Evolutionary conservation across 768 basidiomycete species (phyloP).

Genomic region (Baorangia bicolor): DNA sequence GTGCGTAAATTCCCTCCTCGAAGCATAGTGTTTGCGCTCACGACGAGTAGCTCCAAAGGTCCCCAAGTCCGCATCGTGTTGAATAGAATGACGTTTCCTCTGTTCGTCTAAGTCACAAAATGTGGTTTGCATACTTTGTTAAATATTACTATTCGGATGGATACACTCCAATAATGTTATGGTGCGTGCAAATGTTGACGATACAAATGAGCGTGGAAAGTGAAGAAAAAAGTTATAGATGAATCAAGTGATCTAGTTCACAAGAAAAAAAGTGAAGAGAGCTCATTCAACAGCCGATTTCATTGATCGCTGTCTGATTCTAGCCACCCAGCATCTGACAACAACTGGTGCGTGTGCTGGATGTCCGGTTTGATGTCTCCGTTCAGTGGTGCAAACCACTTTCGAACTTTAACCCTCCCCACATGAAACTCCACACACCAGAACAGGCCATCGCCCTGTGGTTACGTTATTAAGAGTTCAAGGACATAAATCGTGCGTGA

Average conservation of each 20-base stretch:
- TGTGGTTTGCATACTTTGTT: not conserved
- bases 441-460: slow-evolving; percentile 49
- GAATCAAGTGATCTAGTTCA: not conserved
- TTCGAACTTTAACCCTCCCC: slow-evolving; percentile 42
- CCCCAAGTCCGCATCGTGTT: slow-evolving; percentile 43
- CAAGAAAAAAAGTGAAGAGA: not conserved
- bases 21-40: not conserved
- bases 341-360: slow-evolving; percentile 42
- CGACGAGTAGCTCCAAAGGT: slow-evolving; percentile 26
- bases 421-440: slow-evolving; percentile 51
- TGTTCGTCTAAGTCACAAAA: slow-evolving; percentile 32
- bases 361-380: slow-evolving; percentile 67
- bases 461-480: not conserved
- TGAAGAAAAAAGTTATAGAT: not conserved
- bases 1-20: slow-evolving; percentile 15
- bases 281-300: not conserved
- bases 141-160: not conserved
- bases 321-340: slow-evolving; percentile 51
- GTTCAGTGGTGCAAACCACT: slow-evolving; percentile 61
- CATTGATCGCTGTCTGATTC: slow-evolving; percentile 10
- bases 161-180: not conserved
- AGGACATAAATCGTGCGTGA: not conserved
- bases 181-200: not conserved
- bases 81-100: slow-evolving; percentile 39
- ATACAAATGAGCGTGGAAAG: not conserved